Percentiles rank a stretch among this genome's conserved stretches.
These are phyloP conservation scores for Diaporthe batatas DNA, from an alignment of 2,329 filamentous ascomycete species.

Conservation along the genomic window DNA sequence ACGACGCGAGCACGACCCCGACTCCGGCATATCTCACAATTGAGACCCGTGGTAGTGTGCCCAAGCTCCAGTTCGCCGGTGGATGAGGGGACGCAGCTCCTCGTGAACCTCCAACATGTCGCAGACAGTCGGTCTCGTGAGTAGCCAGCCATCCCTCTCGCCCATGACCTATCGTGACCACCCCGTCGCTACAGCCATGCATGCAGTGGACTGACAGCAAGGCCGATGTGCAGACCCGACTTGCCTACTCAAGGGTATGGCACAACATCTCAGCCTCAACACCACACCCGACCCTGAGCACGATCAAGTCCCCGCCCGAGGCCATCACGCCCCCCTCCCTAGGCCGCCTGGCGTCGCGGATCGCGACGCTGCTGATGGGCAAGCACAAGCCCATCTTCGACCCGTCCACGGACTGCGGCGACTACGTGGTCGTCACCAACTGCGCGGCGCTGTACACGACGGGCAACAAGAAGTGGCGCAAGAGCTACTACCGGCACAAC, in stretches of 20 bases:
- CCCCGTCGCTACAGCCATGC: neutral
- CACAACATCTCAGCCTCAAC: slow-evolving; percentile 83
- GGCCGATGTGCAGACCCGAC: slow-evolving; percentile 76
- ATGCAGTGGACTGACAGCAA: slow-evolving; percentile 26
- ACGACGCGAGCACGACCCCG: slow-evolving; percentile 8
- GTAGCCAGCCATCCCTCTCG: slow-evolving; percentile 50
- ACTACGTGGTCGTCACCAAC: slow-evolving; percentile 96
- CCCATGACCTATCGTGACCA: neutral
- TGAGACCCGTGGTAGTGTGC: neutral
- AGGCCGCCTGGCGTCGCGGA: slow-evolving; percentile 88
- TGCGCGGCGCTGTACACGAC: slow-evolving; percentile 90
- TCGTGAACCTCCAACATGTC: slow-evolving; percentile 71
- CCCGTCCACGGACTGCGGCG: slow-evolving; percentile 97
- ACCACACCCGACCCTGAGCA: slow-evolving; percentile 70
- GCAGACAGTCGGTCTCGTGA: slow-evolving; percentile 82
- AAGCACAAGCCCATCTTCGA: slow-evolving; percentile 99
- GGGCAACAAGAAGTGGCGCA: slow-evolving; percentile 92
- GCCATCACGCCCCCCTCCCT: slow-evolving; percentile 80
- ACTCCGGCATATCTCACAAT: neutral
- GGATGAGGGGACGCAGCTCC: slow-evolving; percentile 50
- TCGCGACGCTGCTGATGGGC: slow-evolving; percentile 92
- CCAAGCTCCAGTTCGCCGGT: slow-evolving; percentile 32
- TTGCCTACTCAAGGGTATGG: slow-evolving; percentile 97
- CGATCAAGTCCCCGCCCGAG: slow-evolving; percentile 63
- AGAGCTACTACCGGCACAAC: slow-evolving; percentile 95